These are phyloP conservation scores for Stenogyne calaminthoides DNA, from an alignment of 305 asterid species.

Conservation along the genomic window DNA sequence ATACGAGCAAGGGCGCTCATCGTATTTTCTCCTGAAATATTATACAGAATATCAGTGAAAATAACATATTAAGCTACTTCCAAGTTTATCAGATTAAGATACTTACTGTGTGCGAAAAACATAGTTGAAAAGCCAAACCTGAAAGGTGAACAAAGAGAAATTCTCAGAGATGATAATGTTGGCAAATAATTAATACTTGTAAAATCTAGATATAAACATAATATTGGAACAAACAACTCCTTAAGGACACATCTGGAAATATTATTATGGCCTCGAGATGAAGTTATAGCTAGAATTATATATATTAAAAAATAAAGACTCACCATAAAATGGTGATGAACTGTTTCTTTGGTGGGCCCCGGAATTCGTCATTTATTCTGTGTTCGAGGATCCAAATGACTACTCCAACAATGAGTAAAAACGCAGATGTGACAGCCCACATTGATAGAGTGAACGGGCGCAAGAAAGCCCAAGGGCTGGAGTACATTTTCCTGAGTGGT, in stretches of 20 bases:
- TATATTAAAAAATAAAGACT: slow-evolving; percentile 22
- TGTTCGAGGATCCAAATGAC: slow-evolving; percentile 87
- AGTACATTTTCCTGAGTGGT: slow-evolving; percentile 49
- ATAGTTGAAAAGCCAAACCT: slow-evolving; percentile 96
- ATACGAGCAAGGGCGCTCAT: slow-evolving; percentile 73
- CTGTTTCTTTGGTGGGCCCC: slow-evolving; percentile 80
- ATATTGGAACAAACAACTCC: not conserved
- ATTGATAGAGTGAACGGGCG: slow-evolving; percentile 69
- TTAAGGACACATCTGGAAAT: slow-evolving; percentile 8
- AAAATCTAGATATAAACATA: not conserved
- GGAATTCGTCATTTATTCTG: slow-evolving; percentile 76
- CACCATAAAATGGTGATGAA: slow-evolving; percentile 70
- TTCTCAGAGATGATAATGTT: slow-evolving; percentile 4
- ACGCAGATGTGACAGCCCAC: slow-evolving; percentile 68
- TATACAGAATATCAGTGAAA: not conserved
- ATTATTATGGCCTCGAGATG: not conserved
- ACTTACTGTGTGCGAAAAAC: slow-evolving; percentile 86
- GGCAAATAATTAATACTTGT: no score
- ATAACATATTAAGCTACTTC: not conserved
- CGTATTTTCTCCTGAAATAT: slow-evolving; percentile 71
- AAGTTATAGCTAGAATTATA: no score
- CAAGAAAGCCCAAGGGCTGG: slow-evolving; percentile 77
- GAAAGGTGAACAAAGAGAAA: slow-evolving; percentile 40
- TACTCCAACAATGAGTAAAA: slow-evolving; percentile 62
- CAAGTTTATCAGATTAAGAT: slow-evolving; percentile 10